Evolutionary conservation across 345 rosid species (phyloP).

Genomic region (Gossypioides kirkii): DNA sequence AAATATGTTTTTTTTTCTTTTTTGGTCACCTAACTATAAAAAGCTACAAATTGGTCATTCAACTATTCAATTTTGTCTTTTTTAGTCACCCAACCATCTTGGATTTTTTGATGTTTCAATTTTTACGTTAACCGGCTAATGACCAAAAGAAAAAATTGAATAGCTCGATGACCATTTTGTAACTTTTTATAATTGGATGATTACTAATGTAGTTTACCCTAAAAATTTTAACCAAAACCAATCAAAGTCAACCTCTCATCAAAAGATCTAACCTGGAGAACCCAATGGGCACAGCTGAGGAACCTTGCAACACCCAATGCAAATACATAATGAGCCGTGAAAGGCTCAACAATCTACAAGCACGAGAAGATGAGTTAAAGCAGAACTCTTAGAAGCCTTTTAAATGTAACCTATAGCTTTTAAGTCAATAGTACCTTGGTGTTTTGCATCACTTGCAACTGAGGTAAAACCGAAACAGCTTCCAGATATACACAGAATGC

Average conservation of each 20-base stretch:
- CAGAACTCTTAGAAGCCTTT: slow-evolving; percentile 5
- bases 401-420: background rate
- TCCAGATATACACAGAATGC: slow-evolving; percentile 96
- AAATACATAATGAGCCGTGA: slow-evolving; percentile 99
- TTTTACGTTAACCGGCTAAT: background rate
- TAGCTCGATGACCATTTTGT: too few relatives aligned
- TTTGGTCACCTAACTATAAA: too few relatives aligned
- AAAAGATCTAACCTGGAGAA: slow-evolving; percentile 72
- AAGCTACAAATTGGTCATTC: too few relatives aligned
- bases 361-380: slow-evolving; percentile 4
- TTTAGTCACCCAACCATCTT: too few relatives aligned
- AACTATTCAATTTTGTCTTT: too few relatives aligned
- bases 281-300: slow-evolving; percentile 99
- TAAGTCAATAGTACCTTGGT: slow-evolving; percentile 57
- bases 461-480: slow-evolving; percentile 95
- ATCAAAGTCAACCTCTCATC: background rate
- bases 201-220: too few relatives aligned
- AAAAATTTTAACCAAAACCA: background rate
- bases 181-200: too few relatives aligned
- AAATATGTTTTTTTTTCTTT: too few relatives aligned
- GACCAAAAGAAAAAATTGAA: too few relatives aligned
- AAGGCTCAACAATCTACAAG: slow-evolving; percentile 97
- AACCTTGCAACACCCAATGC: slow-evolving; percentile 98
- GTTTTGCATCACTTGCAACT: slow-evolving; percentile 97
- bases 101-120: too few relatives aligned